Evolutionary conservation across 768 basidiomycete genomes (phyloP), one percentile per base, ranked within the genome.

Genomic region (Hypholoma fasciculare): DNA sequence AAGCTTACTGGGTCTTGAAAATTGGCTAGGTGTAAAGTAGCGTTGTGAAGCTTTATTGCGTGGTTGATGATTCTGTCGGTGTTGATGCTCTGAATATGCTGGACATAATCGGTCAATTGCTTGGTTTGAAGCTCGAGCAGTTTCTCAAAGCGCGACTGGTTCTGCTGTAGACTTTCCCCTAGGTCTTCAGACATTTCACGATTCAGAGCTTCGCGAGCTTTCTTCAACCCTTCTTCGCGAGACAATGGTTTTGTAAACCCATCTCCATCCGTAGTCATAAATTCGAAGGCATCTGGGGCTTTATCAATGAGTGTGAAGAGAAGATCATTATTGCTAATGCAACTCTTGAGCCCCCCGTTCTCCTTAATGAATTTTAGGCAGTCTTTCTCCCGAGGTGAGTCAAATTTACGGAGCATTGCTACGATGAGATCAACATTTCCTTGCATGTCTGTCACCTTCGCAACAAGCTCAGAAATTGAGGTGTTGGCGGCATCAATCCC

Each of bases 321-420:
- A 20, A 69, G 52, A 7, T 65, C 65, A 40, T 75, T 72, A 43
- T 71, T 66, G 8, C 70, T 63, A 20, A 75, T 49, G 48, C 70
- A 74, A 4, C 68, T 67, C 38, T 64, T 60, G 1, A 65, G 59
- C 14, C 76, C 75, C 23, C 76, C 75, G 23, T 72, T 70, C 16
- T 65, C 63, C 17, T 71, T 67, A 8, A 78, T 65, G 51, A 77
- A 70, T 20, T 63, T 60, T 5, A 63, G 53, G 4, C 74, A 58
- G 17, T 75, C 72, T 52, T 62, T 64, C 51, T 77, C 74, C n/a
- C 70, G 69, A 3, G 73, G 70, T 0, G 72, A 65, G 34, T 74
- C 69, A 20, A 76, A 64, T 44, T 68, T 68, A 13, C 65, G 64
- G 58, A 79, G 72, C 27, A 77, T 61, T 3, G 27, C 20, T 2